Conservation (phyloP, 192 early-diverging fungal species). For the Chytriomyces hyalinus region DNA sequence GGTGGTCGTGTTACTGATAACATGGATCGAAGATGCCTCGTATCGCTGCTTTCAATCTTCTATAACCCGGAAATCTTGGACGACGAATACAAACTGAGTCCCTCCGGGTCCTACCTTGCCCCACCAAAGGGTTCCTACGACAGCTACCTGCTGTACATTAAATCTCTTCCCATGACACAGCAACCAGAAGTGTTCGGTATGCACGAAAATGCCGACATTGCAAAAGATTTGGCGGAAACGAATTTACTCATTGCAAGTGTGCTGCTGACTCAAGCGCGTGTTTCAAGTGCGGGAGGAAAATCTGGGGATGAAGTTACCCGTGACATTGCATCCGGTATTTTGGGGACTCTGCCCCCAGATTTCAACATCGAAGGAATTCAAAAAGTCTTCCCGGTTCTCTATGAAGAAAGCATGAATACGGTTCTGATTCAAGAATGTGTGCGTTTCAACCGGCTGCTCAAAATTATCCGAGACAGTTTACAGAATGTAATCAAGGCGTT, state of each 20-base stretch:
- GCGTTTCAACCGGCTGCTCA: constrained; percentile 62
- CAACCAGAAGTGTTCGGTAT: constrained; percentile 67
- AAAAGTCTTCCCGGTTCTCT: constrained; percentile 60
- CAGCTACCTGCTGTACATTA: constrained; percentile 60
- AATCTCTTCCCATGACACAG: constrained; percentile 59
- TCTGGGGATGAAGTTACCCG: constrained; percentile 53
- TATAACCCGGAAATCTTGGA: constrained; percentile 61
- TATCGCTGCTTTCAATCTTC: constrained; percentile 56
- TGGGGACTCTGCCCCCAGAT: constrained; percentile 46
- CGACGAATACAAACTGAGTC: constrained; percentile 51
- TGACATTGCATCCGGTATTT: constrained; percentile 59
- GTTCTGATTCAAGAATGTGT: constrained; percentile 69
- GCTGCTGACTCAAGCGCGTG: constrained; percentile 56
- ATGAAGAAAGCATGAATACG: constrained; percentile 66
- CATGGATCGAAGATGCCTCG: constrained; percentile 57
- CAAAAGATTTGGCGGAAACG: constrained; percentile 63
- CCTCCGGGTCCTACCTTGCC: constrained; percentile 59
- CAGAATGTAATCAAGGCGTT: constrained; percentile 65
- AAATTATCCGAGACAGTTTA: constrained; percentile 56
- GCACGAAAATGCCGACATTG: constrained; percentile 70
- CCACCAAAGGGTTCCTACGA: constrained; percentile 60
- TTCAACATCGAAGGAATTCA: constrained; percentile 49
- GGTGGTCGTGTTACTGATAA: constrained; percentile 67
- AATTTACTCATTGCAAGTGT: constrained; percentile 59
- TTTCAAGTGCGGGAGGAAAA: constrained; percentile 50